phyloP scores from a whole-genome alignment of 208 protist genomes.

The Herpetomonas muscarum region DNA sequence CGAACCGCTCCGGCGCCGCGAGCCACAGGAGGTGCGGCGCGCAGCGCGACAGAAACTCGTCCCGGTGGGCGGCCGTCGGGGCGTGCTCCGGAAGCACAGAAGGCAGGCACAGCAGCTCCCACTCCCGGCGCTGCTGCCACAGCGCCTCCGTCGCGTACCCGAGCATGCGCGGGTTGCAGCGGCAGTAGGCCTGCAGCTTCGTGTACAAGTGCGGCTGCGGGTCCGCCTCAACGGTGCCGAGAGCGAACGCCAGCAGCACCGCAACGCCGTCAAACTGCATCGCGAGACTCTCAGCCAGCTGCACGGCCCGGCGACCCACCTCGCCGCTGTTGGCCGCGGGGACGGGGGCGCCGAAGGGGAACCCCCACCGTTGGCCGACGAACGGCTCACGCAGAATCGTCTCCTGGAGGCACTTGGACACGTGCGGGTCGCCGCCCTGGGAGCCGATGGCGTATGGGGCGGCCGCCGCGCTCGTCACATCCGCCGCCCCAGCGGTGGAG shows the following conservation, averaged over 20 bases:
- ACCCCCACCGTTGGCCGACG: conserved; percentile 50
- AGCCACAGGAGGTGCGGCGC: conserved; percentile 82
- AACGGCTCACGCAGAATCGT: conserved; percentile 69
- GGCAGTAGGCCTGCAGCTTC: conserved; percentile 48
- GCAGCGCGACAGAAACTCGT: conserved; percentile 44
- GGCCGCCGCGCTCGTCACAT: conserved; percentile 9
- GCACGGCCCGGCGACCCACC: conserved; percentile 35
- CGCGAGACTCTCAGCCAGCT: conserved; percentile 48
- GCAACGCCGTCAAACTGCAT: conserved; percentile 54
- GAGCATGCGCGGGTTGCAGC: conserved; percentile 34
- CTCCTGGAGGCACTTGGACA: conserved; percentile 31
- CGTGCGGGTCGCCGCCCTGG: conserved; percentile 14
- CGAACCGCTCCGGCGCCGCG: conserved; percentile 38
- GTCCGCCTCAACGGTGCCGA: conserved; percentile 47
- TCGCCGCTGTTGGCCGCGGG: conserved; percentile 15
- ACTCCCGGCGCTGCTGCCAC: conserved; percentile 48
- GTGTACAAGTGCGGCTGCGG: conserved; percentile 40
- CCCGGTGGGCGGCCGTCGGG: conserved; percentile 24
- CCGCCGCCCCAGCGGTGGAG: conserved; percentile 19
- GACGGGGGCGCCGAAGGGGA: conserved; percentile 62
- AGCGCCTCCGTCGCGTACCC: conserved; percentile 45
- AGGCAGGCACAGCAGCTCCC: conserved; percentile 76
- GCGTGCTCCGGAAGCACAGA: conserved; percentile 30
- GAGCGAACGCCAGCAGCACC: conserved; percentile 50
- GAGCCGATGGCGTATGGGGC: no score